phyloP scores from a whole-genome alignment of 257 asterid genomes.

The Przewalskia tangutica region DNA sequence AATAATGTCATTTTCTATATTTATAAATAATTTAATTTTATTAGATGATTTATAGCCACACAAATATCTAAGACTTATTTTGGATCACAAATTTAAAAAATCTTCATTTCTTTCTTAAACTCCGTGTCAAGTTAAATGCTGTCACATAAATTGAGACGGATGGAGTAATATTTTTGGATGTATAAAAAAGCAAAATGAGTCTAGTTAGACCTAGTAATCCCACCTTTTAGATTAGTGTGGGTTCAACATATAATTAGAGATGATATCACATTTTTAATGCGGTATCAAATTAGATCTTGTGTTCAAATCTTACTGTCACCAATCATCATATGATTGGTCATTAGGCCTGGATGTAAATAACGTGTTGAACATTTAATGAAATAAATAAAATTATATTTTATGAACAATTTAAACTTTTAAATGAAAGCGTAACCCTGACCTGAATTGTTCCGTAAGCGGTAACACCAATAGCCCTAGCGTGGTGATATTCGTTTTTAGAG shows the following conservation, averaged over 20 bases:
- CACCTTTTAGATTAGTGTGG: neutral
- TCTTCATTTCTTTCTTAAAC: too few species aligned
- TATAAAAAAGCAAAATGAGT: neutral
- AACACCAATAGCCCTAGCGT: conserved; percentile 31
- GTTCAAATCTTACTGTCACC: neutral
- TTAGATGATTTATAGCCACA: too few species aligned
- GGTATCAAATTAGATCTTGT: neutral
- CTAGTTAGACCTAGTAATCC: neutral
- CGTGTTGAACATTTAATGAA: neutral
- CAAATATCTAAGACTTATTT: too few species aligned
- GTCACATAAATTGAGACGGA: too few species aligned
- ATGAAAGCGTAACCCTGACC: neutral
- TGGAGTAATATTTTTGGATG: neutral
- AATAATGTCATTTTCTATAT: too few species aligned
- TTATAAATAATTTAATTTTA: too few species aligned
- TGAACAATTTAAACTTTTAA: neutral
- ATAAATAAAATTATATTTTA: neutral
- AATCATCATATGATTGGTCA: neutral
- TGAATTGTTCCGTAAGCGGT: conserved; percentile 42
- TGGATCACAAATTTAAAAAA: too few species aligned
- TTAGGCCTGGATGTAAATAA: neutral
- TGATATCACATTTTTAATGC: neutral
- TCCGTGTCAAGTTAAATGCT: too few species aligned
- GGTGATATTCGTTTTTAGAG: conserved; percentile 35
- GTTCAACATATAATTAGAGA: neutral